These are phyloP conservation scores for Opeltia flavorubescens DNA, from an alignment of 495 filamentous ascomycete genomes.

Conservation along the genomic window DNA sequence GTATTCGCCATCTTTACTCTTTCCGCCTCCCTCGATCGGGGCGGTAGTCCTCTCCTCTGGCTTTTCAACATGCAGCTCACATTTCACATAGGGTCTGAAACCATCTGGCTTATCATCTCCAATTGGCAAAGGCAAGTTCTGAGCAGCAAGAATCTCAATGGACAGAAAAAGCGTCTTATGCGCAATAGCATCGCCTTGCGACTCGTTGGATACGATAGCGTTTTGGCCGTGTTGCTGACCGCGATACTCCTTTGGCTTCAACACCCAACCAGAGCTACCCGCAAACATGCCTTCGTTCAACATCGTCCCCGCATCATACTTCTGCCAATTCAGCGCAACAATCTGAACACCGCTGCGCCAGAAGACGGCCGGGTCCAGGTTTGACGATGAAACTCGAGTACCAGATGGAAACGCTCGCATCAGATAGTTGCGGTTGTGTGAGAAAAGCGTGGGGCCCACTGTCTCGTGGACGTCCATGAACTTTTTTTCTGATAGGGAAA, in stretches of 20 bases:
- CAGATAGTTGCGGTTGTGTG: constrained; percentile 69
- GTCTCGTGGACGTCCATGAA: constrained; percentile 55
- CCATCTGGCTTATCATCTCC: constrained; percentile 35
- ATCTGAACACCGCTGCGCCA: constrained; percentile 88
- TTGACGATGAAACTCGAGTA: constrained; percentile 68
- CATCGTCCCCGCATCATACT: constrained; percentile 86
- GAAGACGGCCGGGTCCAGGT: constrained; percentile 67
- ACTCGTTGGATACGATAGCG: constrained; percentile 3
- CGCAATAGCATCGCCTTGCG: constrained; percentile 14
- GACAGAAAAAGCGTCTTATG: constrained; percentile 27
- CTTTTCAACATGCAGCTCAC: constrained; percentile 68
- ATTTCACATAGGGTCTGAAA: constrained; percentile 68
- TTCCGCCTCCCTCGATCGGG: constrained; percentile 30
- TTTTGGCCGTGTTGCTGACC: background rate
- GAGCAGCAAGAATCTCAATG: constrained; percentile 38
- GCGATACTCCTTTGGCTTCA: constrained; percentile 63
- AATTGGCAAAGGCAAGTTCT: constrained; percentile 34
- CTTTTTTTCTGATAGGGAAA: constrained; percentile 71
- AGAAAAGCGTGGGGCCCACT: constrained; percentile 46
- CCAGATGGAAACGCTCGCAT: constrained; percentile 87
- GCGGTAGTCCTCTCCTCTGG: constrained; percentile 21
- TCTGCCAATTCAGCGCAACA: constrained; percentile 91
- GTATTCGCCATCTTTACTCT: constrained; percentile 36
- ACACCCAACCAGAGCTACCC: constrained; percentile 63
- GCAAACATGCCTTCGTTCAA: constrained; percentile 87